A percentile compares a stretch with the other conserved stretches of the same genome.
Conservation (phyloP, 1,284 basidiomycete species). For the Apiotrichum montevideense region DNA sequence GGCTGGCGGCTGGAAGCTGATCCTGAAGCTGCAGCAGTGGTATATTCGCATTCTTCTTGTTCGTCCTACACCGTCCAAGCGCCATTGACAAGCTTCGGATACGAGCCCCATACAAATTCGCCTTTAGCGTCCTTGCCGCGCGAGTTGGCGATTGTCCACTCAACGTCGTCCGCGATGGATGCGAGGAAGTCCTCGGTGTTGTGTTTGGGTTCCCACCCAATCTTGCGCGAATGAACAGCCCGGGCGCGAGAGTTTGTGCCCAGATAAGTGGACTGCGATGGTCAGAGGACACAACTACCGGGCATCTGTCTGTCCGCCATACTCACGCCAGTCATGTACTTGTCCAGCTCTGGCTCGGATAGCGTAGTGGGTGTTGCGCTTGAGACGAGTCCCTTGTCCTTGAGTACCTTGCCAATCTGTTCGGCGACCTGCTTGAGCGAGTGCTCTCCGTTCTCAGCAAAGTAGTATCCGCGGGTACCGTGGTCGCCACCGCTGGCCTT, state of each 20-base stretch:
- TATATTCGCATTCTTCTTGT: too few species aligned
- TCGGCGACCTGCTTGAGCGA: slow-evolving; percentile 29
- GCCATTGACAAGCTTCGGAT: slow-evolving; percentile 5
- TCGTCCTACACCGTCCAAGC: background rate
- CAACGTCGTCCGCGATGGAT: slow-evolving; percentile 16
- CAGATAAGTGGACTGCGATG: slow-evolving; percentile 39
- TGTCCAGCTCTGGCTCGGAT: slow-evolving; percentile 37
- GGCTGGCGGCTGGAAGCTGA: too few species aligned
- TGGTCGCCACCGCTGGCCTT: slow-evolving; percentile 27
- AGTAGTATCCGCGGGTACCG: slow-evolving; percentile 42
- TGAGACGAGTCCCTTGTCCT: slow-evolving; percentile 13
- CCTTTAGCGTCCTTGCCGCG: slow-evolving; percentile 6
- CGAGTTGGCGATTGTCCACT: slow-evolving; percentile 4
- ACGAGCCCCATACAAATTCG: slow-evolving; percentile 2
- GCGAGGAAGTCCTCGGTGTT: slow-evolving; percentile 24
- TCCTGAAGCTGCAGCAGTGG: too few species aligned
- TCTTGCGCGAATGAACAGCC: slow-evolving; percentile 51
- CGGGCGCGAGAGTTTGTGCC: slow-evolving; percentile 56
- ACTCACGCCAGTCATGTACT: slow-evolving; percentile 34
- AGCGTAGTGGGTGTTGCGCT: slow-evolving; percentile 33
- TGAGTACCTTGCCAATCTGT: slow-evolving; percentile 34
- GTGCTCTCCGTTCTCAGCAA: slow-evolving; percentile 44
- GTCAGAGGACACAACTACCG: too few species aligned
- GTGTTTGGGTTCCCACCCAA: slow-evolving; percentile 49
- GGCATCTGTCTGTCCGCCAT: too few species aligned